Evolutionary conservation across 2,329 filamentous ascomycete species (phyloP).

Genomic region (Neofusicoccum sp.): DNA sequence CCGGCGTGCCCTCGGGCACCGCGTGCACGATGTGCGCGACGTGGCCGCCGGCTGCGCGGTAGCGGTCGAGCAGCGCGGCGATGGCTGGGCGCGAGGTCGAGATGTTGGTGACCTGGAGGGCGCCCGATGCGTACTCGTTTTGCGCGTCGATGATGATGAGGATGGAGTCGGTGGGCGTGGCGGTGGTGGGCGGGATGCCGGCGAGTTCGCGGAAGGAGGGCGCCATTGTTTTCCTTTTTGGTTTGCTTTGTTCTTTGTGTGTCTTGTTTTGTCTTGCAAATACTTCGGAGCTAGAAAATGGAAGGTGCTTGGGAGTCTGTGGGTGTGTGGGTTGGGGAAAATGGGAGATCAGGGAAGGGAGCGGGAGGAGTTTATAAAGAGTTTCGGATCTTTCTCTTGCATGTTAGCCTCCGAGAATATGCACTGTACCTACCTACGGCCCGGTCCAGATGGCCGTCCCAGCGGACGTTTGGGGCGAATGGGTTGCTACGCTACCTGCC

Average conservation of each 20-base stretch:
- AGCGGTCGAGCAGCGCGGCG: constrained; percentile 56
- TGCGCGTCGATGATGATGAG: constrained; percentile 70
- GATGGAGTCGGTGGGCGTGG: constrained; percentile 57
- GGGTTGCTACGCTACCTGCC: neutral
- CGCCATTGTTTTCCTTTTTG: neutral
- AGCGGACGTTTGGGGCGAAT: too few species aligned
- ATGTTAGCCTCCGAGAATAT: too few species aligned
- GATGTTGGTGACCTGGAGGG: constrained; percentile 57
- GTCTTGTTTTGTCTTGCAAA: too few species aligned
- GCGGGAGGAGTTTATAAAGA: neutral
- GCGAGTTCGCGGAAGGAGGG: constrained; percentile 53
- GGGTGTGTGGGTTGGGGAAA: neutral
- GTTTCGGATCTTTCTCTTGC: neutral
- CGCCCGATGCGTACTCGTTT: constrained; percentile 64
- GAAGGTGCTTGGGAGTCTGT: too few species aligned
- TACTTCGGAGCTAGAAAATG: too few species aligned
- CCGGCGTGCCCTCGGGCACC: constrained; percentile 59
- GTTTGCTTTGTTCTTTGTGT: neutral
- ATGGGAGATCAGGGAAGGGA: neutral
- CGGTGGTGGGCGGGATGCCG: constrained; percentile 55
- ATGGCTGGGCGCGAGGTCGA: constrained; percentile 57
- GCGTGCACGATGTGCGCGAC: constrained; percentile 63
- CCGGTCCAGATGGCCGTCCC: too few species aligned
- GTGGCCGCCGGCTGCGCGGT: constrained; percentile 54
- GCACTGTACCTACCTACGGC: too few species aligned